These are phyloP conservation scores for Debaryomyces fabryi DNA, from an alignment of 1,139 yeast species.

Conservation along the genomic window DNA sequence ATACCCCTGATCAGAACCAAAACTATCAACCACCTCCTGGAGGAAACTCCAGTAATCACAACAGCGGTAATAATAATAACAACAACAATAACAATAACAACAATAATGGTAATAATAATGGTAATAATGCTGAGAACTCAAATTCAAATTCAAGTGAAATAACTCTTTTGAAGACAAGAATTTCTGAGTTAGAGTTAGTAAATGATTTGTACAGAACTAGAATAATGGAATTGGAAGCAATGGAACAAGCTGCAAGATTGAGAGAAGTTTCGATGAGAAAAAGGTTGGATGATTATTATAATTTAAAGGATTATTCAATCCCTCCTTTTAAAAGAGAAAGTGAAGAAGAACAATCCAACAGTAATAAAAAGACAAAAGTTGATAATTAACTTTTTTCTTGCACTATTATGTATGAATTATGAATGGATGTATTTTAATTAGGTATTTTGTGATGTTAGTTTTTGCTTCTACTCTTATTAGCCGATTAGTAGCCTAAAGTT, in stretches of 20 bases:
- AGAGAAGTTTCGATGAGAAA: slow-evolving; percentile 53
- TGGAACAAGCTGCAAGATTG: slow-evolving; percentile 61
- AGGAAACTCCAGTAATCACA: slow-evolving; percentile 11
- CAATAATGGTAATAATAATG: slow-evolving; percentile 9
- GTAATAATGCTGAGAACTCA: slow-evolving; percentile 14
- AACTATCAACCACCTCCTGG: slow-evolving; percentile 10
- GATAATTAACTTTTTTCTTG: slow-evolving; percentile 8
- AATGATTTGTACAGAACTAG: slow-evolving; percentile 84
- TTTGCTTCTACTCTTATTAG: neutral
- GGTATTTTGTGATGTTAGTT: neutral
- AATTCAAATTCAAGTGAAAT: slow-evolving; percentile 40
- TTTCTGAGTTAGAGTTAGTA: slow-evolving; percentile 87
- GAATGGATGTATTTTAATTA: slow-evolving; percentile 2
- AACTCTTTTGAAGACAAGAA: slow-evolving; percentile 67
- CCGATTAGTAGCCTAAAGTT: neutral
- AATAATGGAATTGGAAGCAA: slow-evolving; percentile 76
- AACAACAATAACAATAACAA: slow-evolving; percentile 18
- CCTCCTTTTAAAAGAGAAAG: slow-evolving; percentile 32
- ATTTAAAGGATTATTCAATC: slow-evolving; percentile 22
- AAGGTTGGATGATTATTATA: slow-evolving; percentile 49
- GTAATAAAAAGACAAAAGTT: slow-evolving; percentile 16
- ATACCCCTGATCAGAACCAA: slow-evolving; percentile 8
- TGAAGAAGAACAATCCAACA: slow-evolving; percentile 16
- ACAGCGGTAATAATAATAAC: slow-evolving; percentile 17
- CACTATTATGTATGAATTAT: slow-evolving; percentile 1